Evolutionary conservation across 164 flowering plant species (phyloP), one percentile per base, ranked within the genome.

Genomic region (Buxus sempervirens): DNA sequence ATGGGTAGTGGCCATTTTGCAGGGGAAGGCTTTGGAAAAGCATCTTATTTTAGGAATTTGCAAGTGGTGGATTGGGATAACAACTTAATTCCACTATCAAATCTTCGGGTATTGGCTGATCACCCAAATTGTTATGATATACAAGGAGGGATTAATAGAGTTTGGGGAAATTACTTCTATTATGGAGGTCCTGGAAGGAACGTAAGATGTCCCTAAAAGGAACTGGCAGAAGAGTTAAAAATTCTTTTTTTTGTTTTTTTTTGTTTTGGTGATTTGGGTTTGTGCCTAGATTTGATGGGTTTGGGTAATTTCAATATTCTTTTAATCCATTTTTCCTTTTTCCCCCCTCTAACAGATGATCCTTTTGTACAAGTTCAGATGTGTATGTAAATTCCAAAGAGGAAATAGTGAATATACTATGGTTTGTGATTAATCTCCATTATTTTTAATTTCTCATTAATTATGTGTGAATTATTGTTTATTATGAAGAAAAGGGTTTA

Each of bases 1-100:
- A 93, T 93, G 98, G 98, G 98, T 0, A 93, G 98, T 71, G 98
- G 98, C 24, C 93, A 85, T 73, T 93, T 90, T 67, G 82, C 97
- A 0, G 83, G 63, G 36, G 96, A 88, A 75, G 98, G 97, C 0
- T 93, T 86, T 64, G 85, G 85, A 14, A 90, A 83, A 78, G 89
- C 98, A 0, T 79, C 95, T 25, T 93, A 93, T 68, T 90, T 93
- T 63, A 69, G 97, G 54, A 93, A 90, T 42, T 49, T 93, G 63
- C 91, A 90, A 65, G 86, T 82, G 3, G 97, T 93, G n/a, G 98
- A 93, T 75, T 86, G 93, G 90, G 98, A 90, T 60, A 93, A 93
- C 58, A 93, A 78, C 73, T 76, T 93, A 72, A 75, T 93, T 36
- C 98, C 98, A 25, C 58, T 80, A 1, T 62, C 86, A 24, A 89